phyloP scores from a whole-genome alignment of 305 asterid genomes.

The Caryopteris hybrid region DNA sequence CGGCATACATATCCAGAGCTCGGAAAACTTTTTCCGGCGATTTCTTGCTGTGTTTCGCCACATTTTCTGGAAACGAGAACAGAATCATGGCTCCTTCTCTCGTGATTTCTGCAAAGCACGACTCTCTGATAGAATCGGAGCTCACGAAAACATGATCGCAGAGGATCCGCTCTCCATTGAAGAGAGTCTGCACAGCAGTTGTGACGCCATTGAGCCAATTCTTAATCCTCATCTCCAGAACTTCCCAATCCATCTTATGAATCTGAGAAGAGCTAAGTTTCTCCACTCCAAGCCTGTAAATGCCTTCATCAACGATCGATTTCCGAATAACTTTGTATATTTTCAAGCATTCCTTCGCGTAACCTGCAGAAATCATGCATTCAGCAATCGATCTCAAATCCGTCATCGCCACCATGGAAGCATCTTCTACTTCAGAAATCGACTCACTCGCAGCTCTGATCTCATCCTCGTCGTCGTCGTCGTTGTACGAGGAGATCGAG shows the following conservation, averaged over 20 bases:
- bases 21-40: conserved; percentile 60
- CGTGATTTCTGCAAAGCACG: conserved; percentile 55
- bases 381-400: conserved; percentile 67
- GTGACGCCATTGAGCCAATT: conserved; percentile 61
- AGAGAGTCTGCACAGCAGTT: conserved; percentile 52
- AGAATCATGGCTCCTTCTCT: conserved; percentile 60
- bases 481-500: conserved; percentile 48
- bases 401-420: conserved; percentile 45
- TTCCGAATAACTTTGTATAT: conserved; percentile 67
- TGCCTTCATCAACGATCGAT: conserved; percentile 81
- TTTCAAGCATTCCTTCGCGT: conserved; percentile 60
- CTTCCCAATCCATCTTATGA: conserved; percentile 68
- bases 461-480: conserved; percentile 39
- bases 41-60: conserved; percentile 43
- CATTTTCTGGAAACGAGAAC: conserved; percentile 65
- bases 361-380: conserved; percentile 81
- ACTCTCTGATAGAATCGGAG: conserved; percentile 57
- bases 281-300: conserved; percentile 77
- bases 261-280: conserved; percentile 41
- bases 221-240: conserved; percentile 40
- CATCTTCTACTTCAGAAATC: conserved; percentile 57
- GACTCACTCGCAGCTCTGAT: conserved; percentile 23
- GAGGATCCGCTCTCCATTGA: conserved; percentile 75
- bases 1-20: conserved; percentile 70
- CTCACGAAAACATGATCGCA: conserved; percentile 66